phyloP scores from a whole-genome alignment of 495 filamentous ascomycete genomes.

The Pseudotulostoma volvatum region DNA sequence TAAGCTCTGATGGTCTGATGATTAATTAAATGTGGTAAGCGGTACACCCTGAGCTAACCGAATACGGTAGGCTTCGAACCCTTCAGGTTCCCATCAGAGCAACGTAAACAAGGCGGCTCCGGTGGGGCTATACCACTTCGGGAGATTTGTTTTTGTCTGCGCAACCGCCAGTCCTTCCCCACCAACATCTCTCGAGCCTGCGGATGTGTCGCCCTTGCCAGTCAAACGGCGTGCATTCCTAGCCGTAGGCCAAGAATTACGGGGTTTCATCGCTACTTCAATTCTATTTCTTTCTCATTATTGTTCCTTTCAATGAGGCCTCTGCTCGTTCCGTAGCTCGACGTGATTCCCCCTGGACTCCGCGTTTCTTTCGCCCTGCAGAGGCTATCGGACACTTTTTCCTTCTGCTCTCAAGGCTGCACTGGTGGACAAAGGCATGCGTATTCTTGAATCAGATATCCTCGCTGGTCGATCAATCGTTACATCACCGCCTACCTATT shows the following conservation, averaged over 20 bases:
- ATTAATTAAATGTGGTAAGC: no score
- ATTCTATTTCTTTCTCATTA: not conserved
- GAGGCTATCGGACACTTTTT: no score
- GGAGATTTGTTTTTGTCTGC: constrained; percentile 31
- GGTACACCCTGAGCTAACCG: not conserved
- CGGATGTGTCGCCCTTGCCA: not conserved
- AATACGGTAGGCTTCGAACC: no score
- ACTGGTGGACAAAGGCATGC: constrained; percentile 28
- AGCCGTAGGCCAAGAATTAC: no score
- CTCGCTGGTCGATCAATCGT: constrained; percentile 12
- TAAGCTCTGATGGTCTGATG: no score
- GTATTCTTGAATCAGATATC: constrained; percentile 18
- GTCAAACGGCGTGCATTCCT: not conserved
- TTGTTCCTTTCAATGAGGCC: not conserved
- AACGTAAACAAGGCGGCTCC: no score
- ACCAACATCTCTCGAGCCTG: not conserved
- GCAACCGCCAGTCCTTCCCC: not conserved
- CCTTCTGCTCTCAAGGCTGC: no score
- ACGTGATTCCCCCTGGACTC: constrained; percentile 19
- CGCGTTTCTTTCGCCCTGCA: constrained; percentile 14
- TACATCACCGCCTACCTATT: constrained; percentile 16
- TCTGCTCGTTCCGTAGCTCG: no score
- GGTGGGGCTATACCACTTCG: constrained; percentile 15
- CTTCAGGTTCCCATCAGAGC: not conserved
- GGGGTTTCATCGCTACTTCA: not conserved